Conservation (phyloP, 2,329 filamentous ascomycete genomes). For the Aureobasidium lini region DNA sequence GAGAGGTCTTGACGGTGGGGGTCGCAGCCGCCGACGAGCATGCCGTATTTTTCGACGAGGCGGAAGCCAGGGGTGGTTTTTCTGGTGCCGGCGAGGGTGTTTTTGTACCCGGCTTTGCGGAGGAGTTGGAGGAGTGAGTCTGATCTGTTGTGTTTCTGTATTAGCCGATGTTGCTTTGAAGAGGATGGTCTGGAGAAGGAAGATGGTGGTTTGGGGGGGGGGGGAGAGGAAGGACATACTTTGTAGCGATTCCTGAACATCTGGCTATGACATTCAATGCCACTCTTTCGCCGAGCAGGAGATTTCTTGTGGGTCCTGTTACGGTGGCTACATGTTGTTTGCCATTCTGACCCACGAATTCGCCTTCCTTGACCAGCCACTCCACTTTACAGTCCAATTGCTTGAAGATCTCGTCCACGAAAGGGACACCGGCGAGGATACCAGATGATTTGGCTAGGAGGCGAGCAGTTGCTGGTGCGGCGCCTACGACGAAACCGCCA, state of each 20-base stretch:
- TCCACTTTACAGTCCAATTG: constrained; percentile 85
- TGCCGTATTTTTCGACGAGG: constrained; percentile 95
- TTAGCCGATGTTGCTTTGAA: neutral
- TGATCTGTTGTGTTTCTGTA: constrained; percentile 25
- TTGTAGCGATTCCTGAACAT: constrained; percentile 84
- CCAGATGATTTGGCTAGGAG: constrained; percentile 58
- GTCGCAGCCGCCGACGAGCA: constrained; percentile 89
- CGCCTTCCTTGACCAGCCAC: constrained; percentile 78
- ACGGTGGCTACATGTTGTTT: constrained; percentile 69
- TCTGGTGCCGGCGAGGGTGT: constrained; percentile 83
- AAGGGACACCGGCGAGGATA: constrained; percentile 83
- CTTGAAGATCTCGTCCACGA: constrained; percentile 87
- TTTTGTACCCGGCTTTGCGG: constrained; percentile 61
- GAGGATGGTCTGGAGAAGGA: neutral
- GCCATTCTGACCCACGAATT: constrained; percentile 54
- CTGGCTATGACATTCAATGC: constrained; percentile 84
- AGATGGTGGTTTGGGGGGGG: neutral
- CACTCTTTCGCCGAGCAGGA: constrained; percentile 88
- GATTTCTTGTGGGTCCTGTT: constrained; percentile 68
- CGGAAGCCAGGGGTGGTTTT: constrained; percentile 97
- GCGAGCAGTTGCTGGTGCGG: constrained; percentile 43
- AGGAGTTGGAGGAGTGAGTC: constrained; percentile 44
- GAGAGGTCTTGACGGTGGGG: constrained; percentile 79
- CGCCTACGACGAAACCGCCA: constrained; percentile 91
- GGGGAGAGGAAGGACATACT: constrained; percentile 20